Evolutionary conservation across 495 filamentous ascomycete genomes (phyloP), one percentile per base, ranked within the genome.

Genomic region (Sphaerosporella brunnea): DNA sequence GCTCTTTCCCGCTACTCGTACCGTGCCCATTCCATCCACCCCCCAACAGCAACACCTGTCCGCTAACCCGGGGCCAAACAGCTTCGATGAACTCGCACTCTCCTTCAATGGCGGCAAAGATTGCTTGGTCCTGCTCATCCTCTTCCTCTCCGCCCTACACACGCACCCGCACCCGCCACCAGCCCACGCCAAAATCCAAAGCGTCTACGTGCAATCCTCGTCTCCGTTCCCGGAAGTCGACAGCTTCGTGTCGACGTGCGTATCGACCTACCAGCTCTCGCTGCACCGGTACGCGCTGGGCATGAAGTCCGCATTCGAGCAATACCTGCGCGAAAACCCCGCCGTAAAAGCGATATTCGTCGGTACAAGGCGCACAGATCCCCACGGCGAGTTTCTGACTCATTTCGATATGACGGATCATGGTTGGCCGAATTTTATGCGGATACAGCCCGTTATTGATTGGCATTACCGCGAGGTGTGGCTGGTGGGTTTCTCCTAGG

Each of bases 61-160:
- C 34, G 2, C 37, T 10, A 39, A 19, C 36, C 53, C 42, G 24
- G n/a, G 18, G 16, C 23, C 23, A 30, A 21, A 28, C 51, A 86
- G 82, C 42, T 73, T 80, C 46, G 68, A 78, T 39, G 72, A 92
- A 53, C 69, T 96, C 38, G 85, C 88, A 8, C 69, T 97, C 49
- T 92, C 92, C 39, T 97, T 94, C 62, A 97, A 97, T 54, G 90
- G 90, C 65, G 90, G 90, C 36, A 97, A 97, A 63, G 90, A 97
- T 73, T 97, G 90, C 58, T 77, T 95, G 20, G 83, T 94, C 47
- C 76, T 95, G 8, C 71, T 96, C n/a, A 68, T 96, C 54, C 69
- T 95, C 49, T 84, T 88, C 64, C 76, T 96, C 54, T 75, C 78
- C 51, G 73, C 75, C 48, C 70, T 93, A 21, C 52, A 54, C 45